Base-by-base conservation (phyloP, 345 rosid species). In the Atalantia buxifolia region DNA sequence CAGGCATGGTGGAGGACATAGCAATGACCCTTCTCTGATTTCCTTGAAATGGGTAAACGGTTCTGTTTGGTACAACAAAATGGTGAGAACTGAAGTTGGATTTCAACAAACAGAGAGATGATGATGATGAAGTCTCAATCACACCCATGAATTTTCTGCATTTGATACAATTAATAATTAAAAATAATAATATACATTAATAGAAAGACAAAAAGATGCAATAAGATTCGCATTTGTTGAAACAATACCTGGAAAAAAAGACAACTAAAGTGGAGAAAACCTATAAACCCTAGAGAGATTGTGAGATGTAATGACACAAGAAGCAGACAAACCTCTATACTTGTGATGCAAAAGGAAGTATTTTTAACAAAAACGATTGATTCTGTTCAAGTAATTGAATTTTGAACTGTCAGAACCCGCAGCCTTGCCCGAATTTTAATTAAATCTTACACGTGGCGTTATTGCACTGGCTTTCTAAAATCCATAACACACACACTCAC, bases 141-240 rank as follows among this genome's bases (percentile, higher is more conserved):
- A 84, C 86, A 84, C 89, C 91, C 94, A 93, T 90, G 61, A 25
- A 77, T 77, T 71, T 40, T 36, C 86, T 75, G 81, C 79, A 69
- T 40, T 65, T 76, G 1, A 67, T 19, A 28, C 45, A 66, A 72
- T 60, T 67, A 40, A 55, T 25, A 38, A 31, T 1, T 68, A 18
- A 22, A 1, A 16, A 72, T 24, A 74, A 2, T 5, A 2, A 64
- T 8, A 7, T 64, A 45, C 13, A 45, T 45, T 13, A 30, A 13
- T 27, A 19, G 4, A 63, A 31, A 25, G 36, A 18, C 22, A 13
- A 71, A 12, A 24, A 31, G 12, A 1, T 16, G 7, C 19, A 5
- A 30, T 9, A 9, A 75, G 69, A 61, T 63, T 25, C 24, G 25
- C n/a, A 30, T 21, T 25, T 12, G 30, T 45, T 22, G 22, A 53